Conservation (phyloP, 1,139 yeast species). For the Yamadazyma buinensis region DNA sequence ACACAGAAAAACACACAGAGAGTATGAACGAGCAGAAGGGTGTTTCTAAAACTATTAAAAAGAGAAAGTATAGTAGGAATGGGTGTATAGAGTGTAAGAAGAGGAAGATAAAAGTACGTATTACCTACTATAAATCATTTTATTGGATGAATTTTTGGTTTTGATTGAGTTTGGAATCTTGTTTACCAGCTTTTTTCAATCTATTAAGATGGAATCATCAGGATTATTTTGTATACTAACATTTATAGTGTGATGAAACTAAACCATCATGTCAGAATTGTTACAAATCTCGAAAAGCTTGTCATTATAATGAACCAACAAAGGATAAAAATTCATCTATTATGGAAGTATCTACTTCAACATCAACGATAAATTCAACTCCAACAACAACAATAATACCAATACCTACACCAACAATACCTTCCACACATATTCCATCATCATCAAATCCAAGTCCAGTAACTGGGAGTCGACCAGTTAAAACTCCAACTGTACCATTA, state of each 20-base stretch:
- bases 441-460: background rate
- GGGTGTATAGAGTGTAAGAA: conserved; percentile 16
- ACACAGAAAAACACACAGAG: background rate
- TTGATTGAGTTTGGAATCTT: too few species aligned
- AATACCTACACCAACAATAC: background rate
- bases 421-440: background rate
- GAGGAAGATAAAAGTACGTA: conserved; percentile 16
- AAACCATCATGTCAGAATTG: conserved; percentile 15
- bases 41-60: conserved; percentile 7
- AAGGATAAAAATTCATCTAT: background rate
- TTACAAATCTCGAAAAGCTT: conserved; percentile 6
- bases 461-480: background rate
- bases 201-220: too few species aligned
- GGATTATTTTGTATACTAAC: too few species aligned
- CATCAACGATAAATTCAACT: too few species aligned
- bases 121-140: too few species aligned
- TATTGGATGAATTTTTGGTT: too few species aligned
- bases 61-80: conserved; percentile 15
- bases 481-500: background rate
- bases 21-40: background rate
- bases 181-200: too few species aligned
- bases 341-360: background rate
- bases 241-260: conserved; percentile 14
- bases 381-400: background rate
- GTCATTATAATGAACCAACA: conserved; percentile 5